Evolutionary conservation across 1,284 basidiomycete genomes (phyloP), one percentile per base, ranked within the genome.

Genomic region (Vanrija sp.): DNA sequence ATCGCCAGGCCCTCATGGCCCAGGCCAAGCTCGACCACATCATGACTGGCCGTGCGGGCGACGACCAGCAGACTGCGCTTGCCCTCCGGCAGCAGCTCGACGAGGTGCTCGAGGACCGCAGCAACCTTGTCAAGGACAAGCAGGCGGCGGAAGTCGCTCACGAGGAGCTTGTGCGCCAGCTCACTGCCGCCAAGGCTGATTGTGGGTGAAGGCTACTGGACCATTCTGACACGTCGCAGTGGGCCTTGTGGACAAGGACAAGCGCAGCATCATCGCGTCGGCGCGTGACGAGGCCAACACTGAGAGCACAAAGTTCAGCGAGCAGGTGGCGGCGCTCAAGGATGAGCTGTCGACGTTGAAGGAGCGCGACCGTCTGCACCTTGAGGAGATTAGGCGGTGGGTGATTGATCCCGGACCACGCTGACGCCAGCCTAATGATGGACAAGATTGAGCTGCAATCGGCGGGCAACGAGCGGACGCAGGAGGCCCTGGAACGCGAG

Each of bases 381-480:
- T 93, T 41, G 90, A 94, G 75, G 90, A 95, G 72, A 84, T 93
- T 69, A 92, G 93, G 63, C 81, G 61, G 69, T 70, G 20, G 31
- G 59, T 49, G 31, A 8, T 38, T 6, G 10, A 19, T 16, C 15
- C 41, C 15, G n/a, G 0, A 27, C 20, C 16, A 20, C 25, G 14
- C 49, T 47, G 22, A 49, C n/a, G 14, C 65, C 43, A 63, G 75
- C 6, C 79, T 97, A 36, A 77, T 98, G 3, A 78, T 95, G 51
- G 94, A 97, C 72, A 97, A 97, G 78, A 86, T 96, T 53, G 88
- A 83, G 63, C 75, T 96, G 44, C 94, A 96, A 73, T 86, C 84
- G 61, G 88, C 91, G 45, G 85, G 88, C 22, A 89, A 94, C 61
- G 85, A 85, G 25, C 87, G 90, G 65, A 80, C 89, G 54, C 91